Evolutionary conservation across 208 protist genomes (phyloP).

Genomic region (Borovskyia barvae): DNA sequence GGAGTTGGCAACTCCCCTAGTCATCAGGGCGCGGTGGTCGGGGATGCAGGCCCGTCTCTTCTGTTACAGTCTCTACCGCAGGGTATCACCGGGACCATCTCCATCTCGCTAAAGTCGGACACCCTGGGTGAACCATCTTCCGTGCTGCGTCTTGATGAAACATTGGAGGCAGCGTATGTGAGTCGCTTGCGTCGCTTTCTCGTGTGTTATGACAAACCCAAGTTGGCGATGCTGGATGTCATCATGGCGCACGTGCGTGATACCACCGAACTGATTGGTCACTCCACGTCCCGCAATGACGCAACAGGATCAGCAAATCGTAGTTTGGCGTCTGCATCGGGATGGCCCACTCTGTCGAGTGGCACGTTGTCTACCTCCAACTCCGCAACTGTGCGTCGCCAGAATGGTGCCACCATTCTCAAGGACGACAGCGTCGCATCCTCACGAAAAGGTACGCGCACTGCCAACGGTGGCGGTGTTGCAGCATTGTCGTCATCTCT

Average conservation of each 20-base stretch:
- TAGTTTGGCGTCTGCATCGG: too few species aligned
- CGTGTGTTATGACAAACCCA: slow-evolving; percentile 41
- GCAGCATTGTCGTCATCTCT: too few species aligned
- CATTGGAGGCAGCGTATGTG: slow-evolving; percentile 36
- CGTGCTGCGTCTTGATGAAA: slow-evolving; percentile 31
- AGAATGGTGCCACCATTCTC: too few species aligned
- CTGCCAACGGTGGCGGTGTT: too few species aligned
- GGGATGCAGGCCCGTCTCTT: slow-evolving; percentile 21
- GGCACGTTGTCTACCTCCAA: too few species aligned
- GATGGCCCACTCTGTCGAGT: too few species aligned
- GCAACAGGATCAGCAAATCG: too few species aligned
- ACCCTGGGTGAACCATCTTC: slow-evolving; percentile 33
- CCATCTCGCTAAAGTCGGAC: slow-evolving; percentile 67
- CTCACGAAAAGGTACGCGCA: too few species aligned
- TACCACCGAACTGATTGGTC: slow-evolving; percentile 19
- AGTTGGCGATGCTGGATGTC: slow-evolving; percentile 64
- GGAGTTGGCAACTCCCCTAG: neutral
- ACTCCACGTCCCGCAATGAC: neutral
- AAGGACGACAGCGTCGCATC: too few species aligned
- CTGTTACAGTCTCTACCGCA: slow-evolving; percentile 16
- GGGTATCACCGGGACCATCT: slow-evolving; percentile 65
- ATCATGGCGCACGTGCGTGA: slow-evolving; percentile 63
- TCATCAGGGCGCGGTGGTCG: neutral
- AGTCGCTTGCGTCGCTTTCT: slow-evolving; percentile 61
- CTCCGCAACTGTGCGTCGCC: too few species aligned